Base-by-base conservation (phyloP, 202 grass and related monocot genomes). In the Dendrocalamus latiflorus region DNA sequence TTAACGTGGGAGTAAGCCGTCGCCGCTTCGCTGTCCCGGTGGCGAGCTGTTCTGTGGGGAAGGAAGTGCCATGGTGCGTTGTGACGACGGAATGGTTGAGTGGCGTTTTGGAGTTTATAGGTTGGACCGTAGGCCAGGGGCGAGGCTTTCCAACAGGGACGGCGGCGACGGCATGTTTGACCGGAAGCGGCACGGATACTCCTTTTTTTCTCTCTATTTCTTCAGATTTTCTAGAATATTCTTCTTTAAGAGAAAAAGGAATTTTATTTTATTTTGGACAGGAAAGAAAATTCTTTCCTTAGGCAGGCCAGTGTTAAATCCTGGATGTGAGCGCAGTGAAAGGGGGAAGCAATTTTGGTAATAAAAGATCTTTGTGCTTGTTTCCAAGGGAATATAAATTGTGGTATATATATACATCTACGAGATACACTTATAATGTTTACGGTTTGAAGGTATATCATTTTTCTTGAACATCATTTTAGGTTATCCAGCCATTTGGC, bases 121-220 rank as follows among this genome's bases (percentile, higher is more conserved):
- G 8, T 41, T 25, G 61, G 85, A 60, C 30, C 6, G 11, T 9
- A 7, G 38, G 12, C 1, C 6, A 7, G n/a, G n/a, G 30, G 15
- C 6, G 28, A 21, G 20, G 10, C 3, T 77, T 68, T 50, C 45
- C 83, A 78, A 22, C 56, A 12, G 17, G 8, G 33, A 73, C 71
- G 83, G 54, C 65, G 77, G 58, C 78, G 73, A 82, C 81, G 78
- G 37, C 65, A 72, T 66, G 71, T 77, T 79, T 83, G 73, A 75
- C 83, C 75, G 43, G 55, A 66, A 49, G 38, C 67, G 76, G 21
- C 51, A 33, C 6, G 41, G 67, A 26, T 44, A 12, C 26, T 6
- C 6, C 4, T 45, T 36, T 4, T 33, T 18, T n/a, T 39, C 7
- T 57, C 50, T 56, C 11, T 22, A 67, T 28, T 58, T 79, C 21